phyloP scores from a whole-genome alignment of 2,329 filamentous ascomycete genomes.

The Chaetomiaceae sp. region DNA sequence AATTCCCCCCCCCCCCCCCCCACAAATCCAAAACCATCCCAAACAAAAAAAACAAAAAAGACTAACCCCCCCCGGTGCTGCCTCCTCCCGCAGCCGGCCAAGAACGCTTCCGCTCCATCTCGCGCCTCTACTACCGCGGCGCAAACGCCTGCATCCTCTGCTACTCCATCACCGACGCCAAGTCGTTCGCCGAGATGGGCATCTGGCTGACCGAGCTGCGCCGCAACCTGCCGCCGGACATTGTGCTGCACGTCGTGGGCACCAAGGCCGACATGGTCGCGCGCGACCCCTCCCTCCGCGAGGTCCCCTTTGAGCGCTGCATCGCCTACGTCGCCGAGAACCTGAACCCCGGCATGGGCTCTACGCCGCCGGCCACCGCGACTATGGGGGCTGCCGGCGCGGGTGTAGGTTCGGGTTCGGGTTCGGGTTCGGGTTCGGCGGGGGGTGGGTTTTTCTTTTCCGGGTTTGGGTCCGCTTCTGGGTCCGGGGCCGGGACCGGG shows the following conservation, averaged over 20 bases:
- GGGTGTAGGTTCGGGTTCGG: too few species aligned
- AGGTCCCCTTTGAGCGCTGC: conserved; percentile 91
- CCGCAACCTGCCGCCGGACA: conserved; percentile 69
- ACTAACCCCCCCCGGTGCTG: too few species aligned
- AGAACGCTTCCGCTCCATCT: conserved; percentile 92
- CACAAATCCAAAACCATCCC: too few species aligned
- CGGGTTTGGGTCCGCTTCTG: not conserved
- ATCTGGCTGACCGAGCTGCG: conserved; percentile 84
- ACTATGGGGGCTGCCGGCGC: not conserved
- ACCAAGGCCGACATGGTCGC: conserved; percentile 91
- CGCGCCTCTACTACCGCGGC: conserved; percentile 91
- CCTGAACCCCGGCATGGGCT: conserved; percentile 65
- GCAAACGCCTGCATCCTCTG: conserved; percentile 91
- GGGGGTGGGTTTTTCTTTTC: too few species aligned
- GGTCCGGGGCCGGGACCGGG: not conserved
- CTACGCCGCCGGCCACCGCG: conserved; percentile 59
- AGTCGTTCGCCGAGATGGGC: conserved; percentile 88
- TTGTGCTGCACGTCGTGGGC: conserved; percentile 90
- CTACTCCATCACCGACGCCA: conserved; percentile 85
- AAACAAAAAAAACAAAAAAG: not conserved
- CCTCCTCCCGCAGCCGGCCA: conserved; percentile 85
- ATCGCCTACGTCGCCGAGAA: conserved; percentile 95
- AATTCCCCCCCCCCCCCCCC: conserved; percentile 12
- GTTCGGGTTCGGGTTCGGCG: too few species aligned
- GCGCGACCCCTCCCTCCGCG: conserved; percentile 69